Conservation (phyloP, 331 rosid species). For the Spiraea crenata region DNA sequence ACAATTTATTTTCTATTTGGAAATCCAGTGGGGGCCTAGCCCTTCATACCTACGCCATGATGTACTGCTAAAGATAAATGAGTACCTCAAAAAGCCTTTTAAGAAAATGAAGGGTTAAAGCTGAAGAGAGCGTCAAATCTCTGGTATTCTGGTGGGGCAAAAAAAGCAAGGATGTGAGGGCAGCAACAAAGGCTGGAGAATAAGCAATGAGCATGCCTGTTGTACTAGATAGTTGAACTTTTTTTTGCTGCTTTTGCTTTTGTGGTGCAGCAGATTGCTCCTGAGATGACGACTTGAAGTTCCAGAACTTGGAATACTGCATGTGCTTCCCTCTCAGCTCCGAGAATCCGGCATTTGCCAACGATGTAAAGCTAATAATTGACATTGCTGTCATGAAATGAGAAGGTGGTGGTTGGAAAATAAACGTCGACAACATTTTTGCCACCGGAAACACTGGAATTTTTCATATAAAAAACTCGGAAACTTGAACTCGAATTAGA, state of each 20-base stretch:
- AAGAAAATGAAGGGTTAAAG: constrained; percentile 63
- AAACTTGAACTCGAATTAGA: too few species aligned
- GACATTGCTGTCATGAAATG: constrained; percentile 38
- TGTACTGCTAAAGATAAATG: too few species aligned
- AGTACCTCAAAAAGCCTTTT: constrained; percentile 70
- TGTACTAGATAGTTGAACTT: constrained; percentile 43
- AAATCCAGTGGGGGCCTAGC: too few species aligned
- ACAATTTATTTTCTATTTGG: too few species aligned
- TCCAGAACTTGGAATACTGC: constrained; percentile 63
- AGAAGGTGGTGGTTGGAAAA: constrained; percentile 51
- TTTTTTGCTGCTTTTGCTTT: not conserved
- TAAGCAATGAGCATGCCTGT: constrained; percentile 60
- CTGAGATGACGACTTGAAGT: not conserved
- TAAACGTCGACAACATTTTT: not conserved
- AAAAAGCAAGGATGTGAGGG: constrained; percentile 34
- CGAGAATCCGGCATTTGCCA: constrained; percentile 26
- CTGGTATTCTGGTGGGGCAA: constrained; percentile 35
- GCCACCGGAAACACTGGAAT: too few species aligned
- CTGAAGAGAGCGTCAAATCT: constrained; percentile 35
- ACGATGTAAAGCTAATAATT: constrained; percentile 22
- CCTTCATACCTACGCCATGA: too few species aligned
- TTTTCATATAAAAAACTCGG: too few species aligned
- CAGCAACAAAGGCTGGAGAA: constrained; percentile 60
- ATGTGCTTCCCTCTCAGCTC: constrained; percentile 54
- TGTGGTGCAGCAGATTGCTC: not conserved